Evolutionary conservation across 2,329 filamentous ascomycete species (phyloP), one percentile per base, ranked within the genome.

Genomic region (Chaetomium sp.): DNA sequence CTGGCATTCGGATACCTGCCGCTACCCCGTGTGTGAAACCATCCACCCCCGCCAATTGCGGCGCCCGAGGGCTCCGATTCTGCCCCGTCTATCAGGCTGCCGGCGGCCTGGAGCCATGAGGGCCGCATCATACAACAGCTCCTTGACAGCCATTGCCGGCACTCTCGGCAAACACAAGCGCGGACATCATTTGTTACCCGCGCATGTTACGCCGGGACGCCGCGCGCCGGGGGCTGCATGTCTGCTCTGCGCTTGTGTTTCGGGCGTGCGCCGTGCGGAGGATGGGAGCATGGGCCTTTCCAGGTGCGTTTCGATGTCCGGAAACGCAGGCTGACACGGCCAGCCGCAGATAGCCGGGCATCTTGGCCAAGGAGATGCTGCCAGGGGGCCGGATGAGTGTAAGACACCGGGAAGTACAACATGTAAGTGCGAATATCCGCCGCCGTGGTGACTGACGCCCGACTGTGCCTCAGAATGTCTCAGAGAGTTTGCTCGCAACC

Each of bases 1-100:
- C 63, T 60, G 54, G 31, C 50, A 35, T 25, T 33, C 63, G 65
- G 67, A 51, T 68, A 65, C 60, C 65, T 67, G 67, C 62, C 23
- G 58, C 59, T 60, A 49, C 57, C 51, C 55, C 25, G 53, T 50
- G 42, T 35, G 62, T 64, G 31, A 19, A 38, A 58, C 53, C 31
- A 5, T 23, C 50, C 42, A n/a, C 33, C 23, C 33, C 49, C 50
- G 38, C 65, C 63, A 62, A 65, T 68, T 61, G 65, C 62, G 42
- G 65, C 21, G 57, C 60, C 56, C 49, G 49, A 56, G 42, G n/a
- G 35, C 25, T 45, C 51, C 57, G 59, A 45, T 13, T 25, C 62
- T 47, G 57, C 50, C 56, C 60, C 8, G 57, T 21, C 35, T 64
- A 27, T 35, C 62, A 63, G 29, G 59, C 45, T 33, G 21, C 25